phyloP scores from a whole-genome alignment of 257 asterid genomes.

The Cruciata laevipes region DNA sequence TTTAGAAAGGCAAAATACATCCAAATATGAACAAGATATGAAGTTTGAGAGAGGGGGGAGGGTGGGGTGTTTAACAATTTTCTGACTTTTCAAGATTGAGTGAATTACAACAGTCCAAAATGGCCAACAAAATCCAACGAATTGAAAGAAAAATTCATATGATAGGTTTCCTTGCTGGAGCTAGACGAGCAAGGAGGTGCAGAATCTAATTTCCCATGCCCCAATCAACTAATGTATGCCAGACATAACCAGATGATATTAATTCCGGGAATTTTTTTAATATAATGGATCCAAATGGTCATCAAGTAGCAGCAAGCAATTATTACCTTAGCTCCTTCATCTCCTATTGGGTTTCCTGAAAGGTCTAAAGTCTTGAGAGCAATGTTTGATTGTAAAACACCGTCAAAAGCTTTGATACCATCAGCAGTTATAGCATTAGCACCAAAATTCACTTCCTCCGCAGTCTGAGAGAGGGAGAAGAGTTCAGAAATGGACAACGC shows the following conservation, averaged over 20 bases:
- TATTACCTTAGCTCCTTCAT: slow-evolving; percentile 89
- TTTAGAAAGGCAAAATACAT: not conserved
- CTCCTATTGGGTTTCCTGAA: slow-evolving; percentile 94
- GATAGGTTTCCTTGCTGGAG: too few species aligned
- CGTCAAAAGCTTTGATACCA: slow-evolving; percentile 91
- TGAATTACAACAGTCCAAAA: not conserved
- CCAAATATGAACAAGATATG: not conserved
- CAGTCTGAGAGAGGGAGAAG: slow-evolving; percentile 51
- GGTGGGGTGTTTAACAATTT: too few species aligned
- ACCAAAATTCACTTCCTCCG: slow-evolving; percentile 91
- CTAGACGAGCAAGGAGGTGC: too few species aligned
- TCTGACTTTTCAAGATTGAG: not conserved
- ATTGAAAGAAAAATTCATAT: not conserved
- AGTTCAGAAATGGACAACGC: slow-evolving; percentile 4
- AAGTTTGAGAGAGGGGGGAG: too few species aligned
- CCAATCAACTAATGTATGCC: not conserved
- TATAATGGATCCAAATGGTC: not conserved
- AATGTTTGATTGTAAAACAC: slow-evolving; percentile 77
- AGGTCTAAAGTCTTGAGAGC: slow-evolving; percentile 74
- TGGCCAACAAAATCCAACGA: not conserved
- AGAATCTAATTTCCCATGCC: not conserved
- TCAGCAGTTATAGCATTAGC: slow-evolving; percentile 88
- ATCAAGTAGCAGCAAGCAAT: not conserved
- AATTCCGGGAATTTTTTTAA: not conserved
- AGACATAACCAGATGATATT: not conserved